phyloP scores from a whole-genome alignment of 2,329 filamentous ascomycete genomes.

The Fusarium nodosum region DNA sequence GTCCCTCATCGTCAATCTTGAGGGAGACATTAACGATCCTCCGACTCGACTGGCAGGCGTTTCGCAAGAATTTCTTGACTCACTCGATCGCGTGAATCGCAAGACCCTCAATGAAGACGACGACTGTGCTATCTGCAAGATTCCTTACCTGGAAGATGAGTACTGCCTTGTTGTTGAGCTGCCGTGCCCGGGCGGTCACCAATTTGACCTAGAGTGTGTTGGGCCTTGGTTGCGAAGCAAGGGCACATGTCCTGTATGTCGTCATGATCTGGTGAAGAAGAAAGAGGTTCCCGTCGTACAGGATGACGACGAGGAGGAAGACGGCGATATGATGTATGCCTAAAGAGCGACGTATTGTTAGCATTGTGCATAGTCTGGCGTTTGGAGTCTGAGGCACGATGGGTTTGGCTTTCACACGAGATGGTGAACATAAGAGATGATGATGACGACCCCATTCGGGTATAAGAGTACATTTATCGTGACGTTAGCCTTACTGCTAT shows the following conservation, averaged over 20 bases:
- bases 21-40: slow-evolving; percentile 65
- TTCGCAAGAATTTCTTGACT: slow-evolving; percentile 70
- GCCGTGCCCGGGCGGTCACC: slow-evolving; percentile 70
- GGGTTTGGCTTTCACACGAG: slow-evolving; percentile 26
- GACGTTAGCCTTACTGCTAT: not conserved
- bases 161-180: slow-evolving; percentile 75
- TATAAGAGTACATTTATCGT: not conserved
- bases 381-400: slow-evolving; percentile 48
- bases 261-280: slow-evolving; percentile 71
- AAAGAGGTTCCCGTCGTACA: slow-evolving; percentile 60
- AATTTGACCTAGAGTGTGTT: slow-evolving; percentile 76
- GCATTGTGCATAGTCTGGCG: slow-evolving; percentile 46
- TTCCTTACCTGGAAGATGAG: slow-evolving; percentile 71
- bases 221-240: slow-evolving; percentile 74
- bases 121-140: slow-evolving; percentile 73
- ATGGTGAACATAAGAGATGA: slow-evolving; percentile 18
- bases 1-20: slow-evolving; percentile 62
- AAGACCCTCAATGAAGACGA: slow-evolving; percentile 65
- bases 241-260: slow-evolving; percentile 74
- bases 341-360: slow-evolving; percentile 35
- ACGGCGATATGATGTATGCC: slow-evolving; percentile 63
- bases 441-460: slow-evolving; percentile 10
- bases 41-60: slow-evolving; percentile 68
- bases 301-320: slow-evolving; percentile 66
- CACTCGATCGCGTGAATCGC: slow-evolving; percentile 69